A percentile compares a stretch with the other conserved stretches of the same genome.
Conservation (phyloP, 352 stramenopile species). For the Phytophthora pseudosyringae region DNA sequence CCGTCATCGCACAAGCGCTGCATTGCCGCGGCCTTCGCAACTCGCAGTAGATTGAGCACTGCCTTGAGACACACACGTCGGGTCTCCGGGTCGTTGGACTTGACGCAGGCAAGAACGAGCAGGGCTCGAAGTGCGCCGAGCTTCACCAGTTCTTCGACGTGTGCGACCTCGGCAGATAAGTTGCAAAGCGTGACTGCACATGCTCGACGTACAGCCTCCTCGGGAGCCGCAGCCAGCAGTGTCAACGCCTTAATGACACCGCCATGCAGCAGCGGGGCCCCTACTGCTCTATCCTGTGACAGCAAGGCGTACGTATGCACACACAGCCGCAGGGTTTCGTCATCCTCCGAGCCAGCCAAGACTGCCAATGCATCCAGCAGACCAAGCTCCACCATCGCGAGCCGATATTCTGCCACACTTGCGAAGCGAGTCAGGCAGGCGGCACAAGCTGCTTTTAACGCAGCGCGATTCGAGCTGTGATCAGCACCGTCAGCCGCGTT, state of each 20-base stretch:
- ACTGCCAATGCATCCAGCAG: slow-evolving; percentile 57
- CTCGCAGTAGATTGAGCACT: slow-evolving; percentile 70
- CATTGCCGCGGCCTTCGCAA: slow-evolving; percentile 45
- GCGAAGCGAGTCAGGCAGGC: slow-evolving; percentile 77
- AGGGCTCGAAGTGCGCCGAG: slow-evolving; percentile 90
- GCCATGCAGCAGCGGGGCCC: slow-evolving; percentile 52
- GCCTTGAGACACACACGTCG: slow-evolving; percentile 75
- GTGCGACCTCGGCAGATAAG: slow-evolving; percentile 88
- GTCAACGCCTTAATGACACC: slow-evolving; percentile 80
- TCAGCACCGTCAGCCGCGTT: slow-evolving; percentile 2
- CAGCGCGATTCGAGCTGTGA: slow-evolving; percentile 3
- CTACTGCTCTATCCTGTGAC: slow-evolving; percentile 54
- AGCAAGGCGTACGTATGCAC: slow-evolving; percentile 74
- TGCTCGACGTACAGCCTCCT: slow-evolving; percentile 70
- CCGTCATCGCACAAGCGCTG: slow-evolving; percentile 72
- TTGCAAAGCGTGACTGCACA: slow-evolving; percentile 94
- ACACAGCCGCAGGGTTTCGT: slow-evolving; percentile 63
- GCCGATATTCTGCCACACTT: slow-evolving; percentile 58
- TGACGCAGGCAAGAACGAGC: slow-evolving; percentile 83
- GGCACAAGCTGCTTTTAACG: slow-evolving; percentile 54
- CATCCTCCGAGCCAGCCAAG: slow-evolving; percentile 57
- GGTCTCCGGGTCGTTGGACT: slow-evolving; percentile 81
- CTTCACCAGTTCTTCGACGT: slow-evolving; percentile 90
- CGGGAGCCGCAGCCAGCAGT: slow-evolving; percentile 65
- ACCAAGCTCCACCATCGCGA: slow-evolving; percentile 56